Conservation (phyloP, 2,329 filamentous ascomycete genomes). For the Aspergillus alliaceus region DNA sequence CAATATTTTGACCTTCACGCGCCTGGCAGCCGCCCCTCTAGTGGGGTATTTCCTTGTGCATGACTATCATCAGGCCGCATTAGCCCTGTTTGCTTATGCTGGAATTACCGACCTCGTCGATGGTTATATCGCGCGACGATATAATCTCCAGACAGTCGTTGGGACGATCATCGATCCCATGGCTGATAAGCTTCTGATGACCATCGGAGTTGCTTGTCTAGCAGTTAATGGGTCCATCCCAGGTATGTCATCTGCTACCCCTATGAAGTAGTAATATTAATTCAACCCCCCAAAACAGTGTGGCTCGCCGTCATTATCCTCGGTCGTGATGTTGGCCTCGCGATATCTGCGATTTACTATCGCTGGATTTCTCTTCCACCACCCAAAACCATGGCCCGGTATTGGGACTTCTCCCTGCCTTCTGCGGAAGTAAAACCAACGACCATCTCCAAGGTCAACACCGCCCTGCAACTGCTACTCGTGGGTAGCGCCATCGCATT, state of each 20-base stretch:
- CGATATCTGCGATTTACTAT: slow-evolving; percentile 86
- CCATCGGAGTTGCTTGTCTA: slow-evolving; percentile 80
- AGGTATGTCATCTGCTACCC: slow-evolving; percentile 50
- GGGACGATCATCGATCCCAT: slow-evolving; percentile 94
- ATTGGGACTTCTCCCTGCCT: slow-evolving; percentile 95
- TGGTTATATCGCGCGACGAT: slow-evolving; percentile 87
- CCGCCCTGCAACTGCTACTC: slow-evolving; percentile 82
- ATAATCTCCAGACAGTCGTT: slow-evolving; percentile 87
- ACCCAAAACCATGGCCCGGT: slow-evolving; percentile 86
- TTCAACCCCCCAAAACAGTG: slow-evolving; percentile 52
- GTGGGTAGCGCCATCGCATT: slow-evolving; percentile 82
- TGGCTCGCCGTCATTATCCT: slow-evolving; percentile 91
- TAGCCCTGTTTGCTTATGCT: slow-evolving; percentile 88
- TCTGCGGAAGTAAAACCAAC: slow-evolving; percentile 48
- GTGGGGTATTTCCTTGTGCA: slow-evolving; percentile 88
- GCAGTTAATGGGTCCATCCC: slow-evolving; percentile 81
- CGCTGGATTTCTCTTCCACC: slow-evolving; percentile 91
- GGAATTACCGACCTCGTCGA: slow-evolving; percentile 90
- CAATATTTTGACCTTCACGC: slow-evolving; percentile 85
- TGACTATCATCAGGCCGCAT: slow-evolving; percentile 73
- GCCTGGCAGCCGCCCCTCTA: slow-evolving; percentile 77
- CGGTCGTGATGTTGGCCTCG: slow-evolving; percentile 80
- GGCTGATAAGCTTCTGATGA: slow-evolving; percentile 97
- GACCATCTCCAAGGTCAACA: slow-evolving; percentile 68
- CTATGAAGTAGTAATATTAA: background rate